Evolutionary conservation across 345 rosid species (phyloP).

Genomic region (Dipteronia sinensis): DNA sequence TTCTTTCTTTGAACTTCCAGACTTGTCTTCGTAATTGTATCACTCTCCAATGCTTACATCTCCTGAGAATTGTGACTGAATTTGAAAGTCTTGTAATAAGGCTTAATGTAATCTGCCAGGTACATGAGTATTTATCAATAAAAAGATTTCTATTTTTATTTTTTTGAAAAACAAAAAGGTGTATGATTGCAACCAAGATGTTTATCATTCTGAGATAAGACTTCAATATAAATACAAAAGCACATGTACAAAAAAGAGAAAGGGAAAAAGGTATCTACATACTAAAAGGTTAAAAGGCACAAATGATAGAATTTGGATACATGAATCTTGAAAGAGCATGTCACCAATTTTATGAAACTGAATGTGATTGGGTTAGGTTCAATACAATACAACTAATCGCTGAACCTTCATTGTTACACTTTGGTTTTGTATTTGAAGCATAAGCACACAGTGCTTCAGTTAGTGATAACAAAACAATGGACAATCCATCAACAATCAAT

Average conservation of each 20-base stretch:
- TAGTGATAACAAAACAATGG: too few species aligned
- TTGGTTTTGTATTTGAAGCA: too few species aligned
- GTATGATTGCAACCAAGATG: not conserved
- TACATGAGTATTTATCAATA: not conserved
- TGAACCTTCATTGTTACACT: not conserved
- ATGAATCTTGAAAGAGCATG: not conserved
- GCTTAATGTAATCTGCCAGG: slow-evolving; percentile 2
- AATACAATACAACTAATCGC: too few species aligned
- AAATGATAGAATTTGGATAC: not conserved
- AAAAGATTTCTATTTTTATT: not conserved
- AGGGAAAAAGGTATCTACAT: not conserved
- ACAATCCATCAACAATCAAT: too few species aligned
- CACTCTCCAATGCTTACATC: too few species aligned
- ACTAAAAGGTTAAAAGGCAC: too few species aligned
- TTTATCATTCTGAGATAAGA: slow-evolving; percentile 1
- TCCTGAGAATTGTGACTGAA: too few species aligned
- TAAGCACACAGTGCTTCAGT: too few species aligned
- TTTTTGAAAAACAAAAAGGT: not conserved
- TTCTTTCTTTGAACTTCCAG: too few species aligned
- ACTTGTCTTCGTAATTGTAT: too few species aligned
- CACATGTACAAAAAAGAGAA: not conserved
- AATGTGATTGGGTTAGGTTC: slow-evolving; percentile 6
- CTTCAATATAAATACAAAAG: not conserved
- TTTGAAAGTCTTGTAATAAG: too few species aligned
- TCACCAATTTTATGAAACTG: not conserved